A percentile compares a stretch with the other conserved stretches of the same genome.
phyloP scores from a whole-genome alignment of 2,329 filamentous ascomycete genomes.

The Aspergillus caelatus region DNA sequence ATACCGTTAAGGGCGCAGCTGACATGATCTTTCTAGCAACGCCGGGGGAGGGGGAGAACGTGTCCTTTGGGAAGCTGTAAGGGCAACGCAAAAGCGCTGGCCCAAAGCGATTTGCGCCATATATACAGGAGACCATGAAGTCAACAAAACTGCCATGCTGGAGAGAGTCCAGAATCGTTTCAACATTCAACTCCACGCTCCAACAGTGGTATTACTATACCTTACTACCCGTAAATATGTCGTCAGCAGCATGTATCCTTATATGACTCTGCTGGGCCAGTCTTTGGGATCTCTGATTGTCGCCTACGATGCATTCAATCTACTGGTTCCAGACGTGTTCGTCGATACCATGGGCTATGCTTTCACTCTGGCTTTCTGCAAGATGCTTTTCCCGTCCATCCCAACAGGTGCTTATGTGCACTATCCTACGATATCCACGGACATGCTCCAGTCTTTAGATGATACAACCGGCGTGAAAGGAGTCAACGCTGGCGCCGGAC shows the following conservation, averaged over 20 bases:
- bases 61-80: slow-evolving; percentile 93
- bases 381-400: slow-evolving; percentile 76
- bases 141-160: slow-evolving; percentile 77
- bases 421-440: slow-evolving; percentile 96
- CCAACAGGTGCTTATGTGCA: slow-evolving; percentile 94
- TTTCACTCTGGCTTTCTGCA: slow-evolving; percentile 81
- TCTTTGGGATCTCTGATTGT: slow-evolving; percentile 85
- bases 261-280: slow-evolving; percentile 92
- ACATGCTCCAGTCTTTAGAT: slow-evolving; percentile 87
- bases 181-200: slow-evolving; percentile 84
- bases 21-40: slow-evolving; percentile 62
- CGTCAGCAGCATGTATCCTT: slow-evolving; percentile 82
- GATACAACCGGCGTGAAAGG: slow-evolving; percentile 67
- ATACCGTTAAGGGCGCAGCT: slow-evolving; percentile 5
- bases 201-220: slow-evolving; percentile 85
- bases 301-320: slow-evolving; percentile 89
- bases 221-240: slow-evolving; percentile 86
- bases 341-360: slow-evolving; percentile 98
- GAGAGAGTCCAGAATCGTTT: slow-evolving; percentile 81
- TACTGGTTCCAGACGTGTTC: slow-evolving; percentile 90
- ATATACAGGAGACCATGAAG: slow-evolving; percentile 93
- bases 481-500: slow-evolving; percentile 80
- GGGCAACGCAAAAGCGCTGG: slow-evolving; percentile 85
- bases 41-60: slow-evolving; percentile 94
- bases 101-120: slow-evolving; percentile 87